Conservation (phyloP, 306 rosid species). For the Albizia julibrissin region DNA sequence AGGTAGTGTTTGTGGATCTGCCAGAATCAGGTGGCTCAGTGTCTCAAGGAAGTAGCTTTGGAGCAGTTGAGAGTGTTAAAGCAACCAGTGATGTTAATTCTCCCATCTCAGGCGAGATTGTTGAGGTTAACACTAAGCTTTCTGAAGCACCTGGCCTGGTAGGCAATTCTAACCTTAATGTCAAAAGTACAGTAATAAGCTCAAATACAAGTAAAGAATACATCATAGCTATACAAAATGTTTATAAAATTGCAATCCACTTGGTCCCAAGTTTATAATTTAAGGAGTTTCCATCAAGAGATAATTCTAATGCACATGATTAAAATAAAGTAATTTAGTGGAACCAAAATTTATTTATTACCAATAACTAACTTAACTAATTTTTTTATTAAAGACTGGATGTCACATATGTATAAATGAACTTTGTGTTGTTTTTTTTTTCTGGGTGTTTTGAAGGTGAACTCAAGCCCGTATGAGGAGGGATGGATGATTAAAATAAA, state of each 20-base stretch:
- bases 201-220: not conserved
- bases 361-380: no score
- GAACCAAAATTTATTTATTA: no score
- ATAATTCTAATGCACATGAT: no score
- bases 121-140: constrained; percentile 81
- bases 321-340: no score
- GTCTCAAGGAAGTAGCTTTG: constrained; percentile 57
- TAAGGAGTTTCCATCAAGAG: no score
- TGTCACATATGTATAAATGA: no score
- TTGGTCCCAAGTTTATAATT: no score
- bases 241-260: no score
- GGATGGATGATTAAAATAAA: constrained; percentile 99
- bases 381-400: no score
- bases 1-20: constrained; percentile 91
- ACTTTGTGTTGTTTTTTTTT: not conserved
- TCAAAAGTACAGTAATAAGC: no score
- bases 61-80: constrained; percentile 97
- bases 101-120: constrained; percentile 90
- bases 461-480: constrained; percentile 86
- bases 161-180: not conserved
- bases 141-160: constrained; percentile 73
- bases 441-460: constrained; percentile 50
- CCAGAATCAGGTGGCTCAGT: constrained; percentile 72
- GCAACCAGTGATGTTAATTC: constrained; percentile 94
- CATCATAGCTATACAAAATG: not conserved